A percentile compares a stretch with the other conserved stretches of the same genome.
Evolutionary conservation across 192 early-diverging fungal genomes (phyloP).

Genomic region (Backusella tuberculispora): DNA sequence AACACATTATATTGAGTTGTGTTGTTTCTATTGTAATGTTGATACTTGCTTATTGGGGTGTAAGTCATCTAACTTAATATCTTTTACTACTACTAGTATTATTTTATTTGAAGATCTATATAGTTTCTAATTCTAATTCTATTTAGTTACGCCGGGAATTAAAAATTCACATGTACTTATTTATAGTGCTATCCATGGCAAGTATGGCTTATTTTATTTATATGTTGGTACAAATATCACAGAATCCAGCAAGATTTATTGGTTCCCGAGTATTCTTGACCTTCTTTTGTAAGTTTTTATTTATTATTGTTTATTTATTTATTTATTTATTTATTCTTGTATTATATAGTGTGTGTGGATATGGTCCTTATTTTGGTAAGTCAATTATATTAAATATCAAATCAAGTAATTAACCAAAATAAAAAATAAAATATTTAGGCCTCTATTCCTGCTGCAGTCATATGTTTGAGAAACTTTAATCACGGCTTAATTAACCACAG

Average conservation of each 20-base stretch:
- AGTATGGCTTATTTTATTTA: constrained; percentile 74
- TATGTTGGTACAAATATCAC: constrained; percentile 65
- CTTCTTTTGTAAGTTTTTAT: constrained; percentile 57
- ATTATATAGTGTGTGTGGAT: constrained; percentile 51
- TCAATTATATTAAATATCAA: constrained; percentile 21
- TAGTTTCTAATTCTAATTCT: background rate
- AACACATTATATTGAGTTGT: constrained; percentile 52
- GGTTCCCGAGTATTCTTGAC: constrained; percentile 56
- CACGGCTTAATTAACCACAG: constrained; percentile 70
- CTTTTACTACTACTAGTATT: no score
- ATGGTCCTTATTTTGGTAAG: constrained; percentile 49
- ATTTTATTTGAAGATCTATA: no score
- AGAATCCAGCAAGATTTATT: constrained; percentile 39
- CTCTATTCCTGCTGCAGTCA: constrained; percentile 55
- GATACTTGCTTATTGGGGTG: constrained; percentile 58
- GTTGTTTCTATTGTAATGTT: constrained; percentile 53
- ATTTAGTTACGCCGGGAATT: constrained; percentile 54
- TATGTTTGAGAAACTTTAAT: constrained; percentile 72
- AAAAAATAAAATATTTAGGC: constrained; percentile 19
- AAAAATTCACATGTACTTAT: constrained; percentile 59
- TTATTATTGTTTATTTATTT: constrained; percentile 1
- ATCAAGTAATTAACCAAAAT: background rate
- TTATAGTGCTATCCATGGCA: constrained; percentile 61
- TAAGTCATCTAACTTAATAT: constrained; percentile 34
- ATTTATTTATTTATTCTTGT: constrained; percentile 1